Conservation (phyloP, 2,329 filamentous ascomycete species). For the Rosellinia necatrix region DNA sequence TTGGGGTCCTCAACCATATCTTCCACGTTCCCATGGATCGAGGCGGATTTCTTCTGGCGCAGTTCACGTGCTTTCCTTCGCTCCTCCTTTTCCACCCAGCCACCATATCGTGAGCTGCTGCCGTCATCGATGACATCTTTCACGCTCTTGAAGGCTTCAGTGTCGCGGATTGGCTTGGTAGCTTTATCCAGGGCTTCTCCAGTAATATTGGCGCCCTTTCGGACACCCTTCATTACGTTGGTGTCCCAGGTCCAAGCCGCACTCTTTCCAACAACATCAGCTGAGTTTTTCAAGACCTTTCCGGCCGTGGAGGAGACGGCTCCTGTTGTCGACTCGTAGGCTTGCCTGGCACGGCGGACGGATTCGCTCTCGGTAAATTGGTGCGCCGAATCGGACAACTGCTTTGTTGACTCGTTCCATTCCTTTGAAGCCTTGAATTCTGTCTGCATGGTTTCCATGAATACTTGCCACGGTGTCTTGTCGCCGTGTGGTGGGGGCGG, state of each 20-base stretch:
- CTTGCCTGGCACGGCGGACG: constrained; percentile 81
- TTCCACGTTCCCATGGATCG: constrained; percentile 57
- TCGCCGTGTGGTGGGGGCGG: constrained; percentile 96
- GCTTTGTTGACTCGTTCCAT: constrained; percentile 98
- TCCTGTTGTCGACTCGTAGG: constrained; percentile 84
- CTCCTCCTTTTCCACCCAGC: constrained; percentile 97
- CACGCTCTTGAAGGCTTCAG: constrained; percentile 91
- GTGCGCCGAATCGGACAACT: constrained; percentile 84
- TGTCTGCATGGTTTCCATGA: constrained; percentile 90
- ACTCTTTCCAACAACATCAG: constrained; percentile 83
- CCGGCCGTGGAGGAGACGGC: constrained; percentile 79
- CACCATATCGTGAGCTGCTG: constrained; percentile 92
- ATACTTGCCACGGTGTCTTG: constrained; percentile 98
- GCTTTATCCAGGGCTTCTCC: constrained; percentile 89
- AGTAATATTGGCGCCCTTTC: constrained; percentile 83
- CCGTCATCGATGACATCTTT: constrained; percentile 97
- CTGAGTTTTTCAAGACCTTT: constrained; percentile 82
- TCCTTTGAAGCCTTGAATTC: constrained; percentile 98
- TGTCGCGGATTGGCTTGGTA: constrained; percentile 92
- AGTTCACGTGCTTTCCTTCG: constrained; percentile 77
- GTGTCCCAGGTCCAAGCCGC: constrained; percentile 98
- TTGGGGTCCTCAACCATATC: constrained; percentile 82
- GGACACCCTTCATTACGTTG: constrained; percentile 84
- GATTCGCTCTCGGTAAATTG: constrained; percentile 93
- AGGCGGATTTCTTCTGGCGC: constrained; percentile 65